Base-by-base conservation (phyloP, 495 filamentous ascomycete species). In the Coniosporium apollinis region DNA sequence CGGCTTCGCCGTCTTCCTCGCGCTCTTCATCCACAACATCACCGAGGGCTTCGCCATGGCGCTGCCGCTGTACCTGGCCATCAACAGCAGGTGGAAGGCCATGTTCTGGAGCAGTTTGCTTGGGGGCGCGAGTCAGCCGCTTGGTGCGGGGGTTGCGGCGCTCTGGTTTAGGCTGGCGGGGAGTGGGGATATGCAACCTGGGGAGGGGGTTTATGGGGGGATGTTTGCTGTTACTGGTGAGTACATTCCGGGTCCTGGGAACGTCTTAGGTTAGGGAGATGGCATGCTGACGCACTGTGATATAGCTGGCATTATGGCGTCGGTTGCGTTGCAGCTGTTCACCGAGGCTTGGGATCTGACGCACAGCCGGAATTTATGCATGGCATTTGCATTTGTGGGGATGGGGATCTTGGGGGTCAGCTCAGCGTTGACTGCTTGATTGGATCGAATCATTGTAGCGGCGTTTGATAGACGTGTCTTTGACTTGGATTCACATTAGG, bases 1-100 rank as follows among this genome's bases (percentile, higher is more conserved):
- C 2, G 89, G 91, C 9, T 68, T 92, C 48, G 74, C 82, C 22
- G 81, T 97, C 22, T 97, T 97, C 61, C 66, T 96, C 45, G 89
- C 89, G 1, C 69, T 97, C 3, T 94, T 89, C 50, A 86, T 96
- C 41, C 89, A 97, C 62, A 97, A 96, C 57, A 93, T 97, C 42
- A 79, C 83, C 30, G 89, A 97, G 58, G 89, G 89, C 13, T 97
- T 96, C 51, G 80, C 82, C 41, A 78, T 97, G 70, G 82, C 84
- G 0, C 60, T 97, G 2, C 89, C 89, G 0, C 62, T 97, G 0
- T 96, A 85, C 52, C 74, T 97, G 31, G 89, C 89, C 2, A 64
- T 94, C 8, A 61, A 72, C 29, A 82, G 70, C 30, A 74, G 83
- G 22, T 55, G 61, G 39, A 75, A 74, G 49, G 85, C 89, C 13